phyloP scores from a whole-genome alignment of 192 early-diverging fungal genomes.

The Ambispora gerdemannii region DNA sequence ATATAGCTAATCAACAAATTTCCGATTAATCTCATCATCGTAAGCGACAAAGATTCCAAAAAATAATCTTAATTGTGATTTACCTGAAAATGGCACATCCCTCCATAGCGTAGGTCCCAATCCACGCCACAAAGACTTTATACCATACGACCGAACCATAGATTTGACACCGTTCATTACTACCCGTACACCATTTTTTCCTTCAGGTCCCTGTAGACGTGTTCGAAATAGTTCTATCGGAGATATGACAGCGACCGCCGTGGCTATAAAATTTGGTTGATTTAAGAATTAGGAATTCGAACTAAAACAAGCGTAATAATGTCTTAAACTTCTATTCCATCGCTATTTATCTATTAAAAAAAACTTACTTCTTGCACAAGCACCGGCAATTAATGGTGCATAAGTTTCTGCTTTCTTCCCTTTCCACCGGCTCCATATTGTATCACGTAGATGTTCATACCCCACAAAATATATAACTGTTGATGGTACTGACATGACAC shows the following conservation, averaged over 20 bases:
- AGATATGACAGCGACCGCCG: constrained; percentile 76
- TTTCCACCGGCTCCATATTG: constrained; percentile 32
- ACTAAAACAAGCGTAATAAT: too few relatives aligned
- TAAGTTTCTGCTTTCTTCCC: constrained; percentile 33
- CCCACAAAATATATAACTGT: constrained; percentile 94
- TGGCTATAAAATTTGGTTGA: constrained; percentile 52
- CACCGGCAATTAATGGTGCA: constrained; percentile 62
- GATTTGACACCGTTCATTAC: constrained; percentile 56
- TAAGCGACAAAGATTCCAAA: constrained; percentile 81
- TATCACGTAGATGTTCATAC: constrained; percentile 81
- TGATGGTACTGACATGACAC: constrained; percentile 81
- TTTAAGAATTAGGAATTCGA: neutral
- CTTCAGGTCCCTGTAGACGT: constrained; percentile 77
- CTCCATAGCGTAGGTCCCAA: constrained; percentile 84
- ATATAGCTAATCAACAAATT: constrained; percentile 57
- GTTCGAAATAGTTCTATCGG: constrained; percentile 92
- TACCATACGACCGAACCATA: constrained; percentile 63
- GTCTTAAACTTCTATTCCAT: too few relatives aligned
- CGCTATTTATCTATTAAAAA: neutral
- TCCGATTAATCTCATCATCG: constrained; percentile 69
- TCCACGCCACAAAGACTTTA: constrained; percentile 77
- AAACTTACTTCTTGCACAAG: constrained; percentile 66
- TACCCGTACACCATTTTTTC: constrained; percentile 54
- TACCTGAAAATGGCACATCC: constrained; percentile 92
- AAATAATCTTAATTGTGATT: neutral